Percentiles rank a stretch among this genome's conserved stretches.
Conservation (phyloP, 2,329 filamentous ascomycete genomes). For the Keithomyces neogunnii region DNA sequence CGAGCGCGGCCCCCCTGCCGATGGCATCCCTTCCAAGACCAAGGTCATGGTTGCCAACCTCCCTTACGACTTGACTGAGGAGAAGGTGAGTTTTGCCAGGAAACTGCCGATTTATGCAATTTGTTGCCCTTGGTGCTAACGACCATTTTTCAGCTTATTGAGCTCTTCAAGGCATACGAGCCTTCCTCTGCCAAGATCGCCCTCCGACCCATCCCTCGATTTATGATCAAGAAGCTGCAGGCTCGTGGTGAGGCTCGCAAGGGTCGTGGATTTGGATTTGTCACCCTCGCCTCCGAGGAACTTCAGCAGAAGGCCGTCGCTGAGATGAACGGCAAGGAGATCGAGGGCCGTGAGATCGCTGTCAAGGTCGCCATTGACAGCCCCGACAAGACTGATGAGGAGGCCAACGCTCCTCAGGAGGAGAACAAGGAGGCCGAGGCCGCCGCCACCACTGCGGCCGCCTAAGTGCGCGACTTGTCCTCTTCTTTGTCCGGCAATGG, state of each 20-base stretch:
- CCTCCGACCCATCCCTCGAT: slow-evolving; percentile 93
- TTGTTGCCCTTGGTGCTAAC: neutral
- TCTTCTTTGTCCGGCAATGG: slow-evolving; percentile 6
- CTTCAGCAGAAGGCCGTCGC: slow-evolving; percentile 91
- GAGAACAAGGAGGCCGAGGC: slow-evolving; percentile 26
- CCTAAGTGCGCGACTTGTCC: slow-evolving; percentile 17
- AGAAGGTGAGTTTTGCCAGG: slow-evolving; percentile 58
- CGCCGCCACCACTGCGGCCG: slow-evolving; percentile 19
- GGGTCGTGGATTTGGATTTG: slow-evolving; percentile 97
- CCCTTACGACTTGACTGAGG: slow-evolving; percentile 94
- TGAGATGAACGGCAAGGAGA: slow-evolving; percentile 99
- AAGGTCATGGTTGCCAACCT: slow-evolving; percentile 99
- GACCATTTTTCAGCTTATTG: slow-evolving; percentile 65
- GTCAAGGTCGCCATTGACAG: slow-evolving; percentile 99
- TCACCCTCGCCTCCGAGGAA: slow-evolving; percentile 91
- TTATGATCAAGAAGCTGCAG: slow-evolving; percentile 99
- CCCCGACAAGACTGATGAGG: slow-evolving; percentile 90
- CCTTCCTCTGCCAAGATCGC: slow-evolving; percentile 97
- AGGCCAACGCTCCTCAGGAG: slow-evolving; percentile 52
- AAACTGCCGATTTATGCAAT: too few relatives aligned
- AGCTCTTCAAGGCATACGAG: slow-evolving; percentile 89
- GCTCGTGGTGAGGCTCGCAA: slow-evolving; percentile 97
- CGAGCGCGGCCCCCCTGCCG: slow-evolving; percentile 90
- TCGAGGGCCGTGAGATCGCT: slow-evolving; percentile 96
- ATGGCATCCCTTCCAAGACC: slow-evolving; percentile 96